Percentiles rank a stretch among this genome's conserved stretches.
Evolutionary conservation across 805 yeast genomes (phyloP).

Genomic region (Henningerozyma blattae): DNA sequence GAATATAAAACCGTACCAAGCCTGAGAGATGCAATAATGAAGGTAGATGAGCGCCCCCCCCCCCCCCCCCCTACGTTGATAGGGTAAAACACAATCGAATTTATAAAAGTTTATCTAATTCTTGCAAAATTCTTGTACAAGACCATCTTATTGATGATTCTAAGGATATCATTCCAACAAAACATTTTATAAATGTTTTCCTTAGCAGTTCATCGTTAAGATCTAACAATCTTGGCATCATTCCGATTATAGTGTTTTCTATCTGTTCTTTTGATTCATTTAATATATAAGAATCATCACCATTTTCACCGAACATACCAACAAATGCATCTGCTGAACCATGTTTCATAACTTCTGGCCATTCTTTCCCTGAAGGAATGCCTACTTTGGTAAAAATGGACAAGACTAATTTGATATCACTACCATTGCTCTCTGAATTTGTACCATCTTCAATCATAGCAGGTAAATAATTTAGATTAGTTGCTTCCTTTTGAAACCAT

Average conservation of each 20-base stretch:
- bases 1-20: no score
- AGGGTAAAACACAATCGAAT: no score
- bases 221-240: conserved; percentile 15
- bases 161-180: conserved; percentile 32
- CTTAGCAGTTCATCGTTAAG: conserved; percentile 4
- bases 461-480: conserved; percentile 8
- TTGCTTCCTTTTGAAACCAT: conserved; percentile 29
- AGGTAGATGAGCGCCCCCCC: no score
- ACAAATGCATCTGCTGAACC: conserved; percentile 23
- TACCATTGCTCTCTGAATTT: conserved; percentile 18
- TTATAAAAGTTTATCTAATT: background rate
- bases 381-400: conserved; percentile 50
- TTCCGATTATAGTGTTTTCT: conserved; percentile 3
- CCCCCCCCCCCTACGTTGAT: no score
- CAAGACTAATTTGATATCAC: conserved; percentile 50
- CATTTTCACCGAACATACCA: conserved; percentile 23
- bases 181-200: conserved; percentile 21
- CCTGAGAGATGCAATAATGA: no score
- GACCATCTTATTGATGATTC: conserved; percentile 32
- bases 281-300: conserved; percentile 15
- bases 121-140: background rate
- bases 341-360: conserved; percentile 28
- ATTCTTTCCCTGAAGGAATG: conserved; percentile 36
- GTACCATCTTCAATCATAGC: conserved; percentile 18
- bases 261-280: conserved; percentile 5